Evolutionary conservation across 2,329 filamentous ascomycete genomes (phyloP), one percentile per base, ranked within the genome.

Genomic region (Ceratocystis destructans): DNA sequence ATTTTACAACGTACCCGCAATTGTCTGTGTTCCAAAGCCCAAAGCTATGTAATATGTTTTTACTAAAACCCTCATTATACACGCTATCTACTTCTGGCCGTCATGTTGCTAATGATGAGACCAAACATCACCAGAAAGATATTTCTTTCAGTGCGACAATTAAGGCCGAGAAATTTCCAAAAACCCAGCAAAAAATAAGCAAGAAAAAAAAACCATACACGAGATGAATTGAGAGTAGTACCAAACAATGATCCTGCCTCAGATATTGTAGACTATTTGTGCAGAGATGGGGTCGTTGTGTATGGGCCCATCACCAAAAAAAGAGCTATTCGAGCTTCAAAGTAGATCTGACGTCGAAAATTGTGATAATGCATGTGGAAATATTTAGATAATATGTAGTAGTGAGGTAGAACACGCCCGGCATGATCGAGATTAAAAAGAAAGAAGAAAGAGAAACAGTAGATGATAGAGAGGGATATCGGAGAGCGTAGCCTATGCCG

Each of bases 401-500:
- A 31, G 15, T 46, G 61, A 50, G 7, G 15, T 44, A 48, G 41
- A 63, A 48, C 46, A 48, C 44, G 61, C 20, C 28, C 61, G 41
- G 61, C 44, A 48, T 48, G 46, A 63, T 63, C 61, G 61, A 63
- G 10, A 63, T 65, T 45, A 65, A 61, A 46, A 59, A 53, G 31
- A 44, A 8, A 45, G 25, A 44, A 63, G 33, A 63, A 28, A 48
- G 48, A 33, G 61, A 63, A 44, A 45, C 25, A 10, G 41, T 65
- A 31, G 63, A 62, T 48, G 48, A 63, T 31, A 66, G 5, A 61
- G 53, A 25, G 53, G 64, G 55, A 66, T 55, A 22, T 66, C 64
- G 64, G 33, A 50, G 61, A 66, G 64, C 64, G 57, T 46, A 66
- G 64, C 57, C 57, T 66, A 53, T 66, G 61, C 64, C 57, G 64